Percentiles rank a stretch among this genome's conserved stretches.
Conservation (phyloP, 768 basidiomycete genomes). For the Russula griseocarnosa region DNA sequence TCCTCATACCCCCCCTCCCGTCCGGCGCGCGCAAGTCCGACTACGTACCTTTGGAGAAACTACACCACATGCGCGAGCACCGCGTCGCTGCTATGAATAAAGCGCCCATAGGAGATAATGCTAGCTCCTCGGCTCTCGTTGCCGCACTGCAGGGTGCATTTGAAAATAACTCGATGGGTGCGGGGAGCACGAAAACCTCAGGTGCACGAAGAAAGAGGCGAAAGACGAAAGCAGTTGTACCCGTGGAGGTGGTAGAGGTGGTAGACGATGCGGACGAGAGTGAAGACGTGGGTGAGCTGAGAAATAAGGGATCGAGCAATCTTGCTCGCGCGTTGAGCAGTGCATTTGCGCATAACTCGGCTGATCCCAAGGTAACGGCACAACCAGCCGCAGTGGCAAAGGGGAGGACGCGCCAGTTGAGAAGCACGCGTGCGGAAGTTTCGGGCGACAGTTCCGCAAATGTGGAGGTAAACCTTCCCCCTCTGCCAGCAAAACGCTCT, state of each 20-base stretch:
- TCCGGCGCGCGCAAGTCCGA: not conserved
- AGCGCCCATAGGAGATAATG: not conserved
- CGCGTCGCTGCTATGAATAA: not conserved
- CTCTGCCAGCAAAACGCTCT: not conserved
- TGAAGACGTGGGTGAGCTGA: not conserved
- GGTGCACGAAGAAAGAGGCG: not conserved
- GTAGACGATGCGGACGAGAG: not conserved
- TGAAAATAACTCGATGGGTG: not conserved
- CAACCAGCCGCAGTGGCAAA: not conserved
- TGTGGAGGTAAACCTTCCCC: not conserved
- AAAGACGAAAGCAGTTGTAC: not conserved
- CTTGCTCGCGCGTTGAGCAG: conserved; percentile 6
- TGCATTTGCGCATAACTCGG: conserved; percentile 14
- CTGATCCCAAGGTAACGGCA: conserved; percentile 1
- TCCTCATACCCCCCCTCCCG: conserved; percentile 10
- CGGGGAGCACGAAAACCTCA: not conserved
- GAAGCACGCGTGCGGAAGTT: not conserved
- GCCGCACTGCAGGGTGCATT: conserved; percentile 14
- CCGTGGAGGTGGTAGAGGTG: not conserved
- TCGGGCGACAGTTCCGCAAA: not conserved
- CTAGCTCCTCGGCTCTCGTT: not conserved
- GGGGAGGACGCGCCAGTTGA: not conserved
- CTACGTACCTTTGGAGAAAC: not conserved
- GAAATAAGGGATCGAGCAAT: not conserved
- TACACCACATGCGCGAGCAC: not conserved